These are phyloP conservation scores for Colletotrichum eleusines DNA, from an alignment of 2,329 filamentous ascomycete species.

Conservation along the genomic window DNA sequence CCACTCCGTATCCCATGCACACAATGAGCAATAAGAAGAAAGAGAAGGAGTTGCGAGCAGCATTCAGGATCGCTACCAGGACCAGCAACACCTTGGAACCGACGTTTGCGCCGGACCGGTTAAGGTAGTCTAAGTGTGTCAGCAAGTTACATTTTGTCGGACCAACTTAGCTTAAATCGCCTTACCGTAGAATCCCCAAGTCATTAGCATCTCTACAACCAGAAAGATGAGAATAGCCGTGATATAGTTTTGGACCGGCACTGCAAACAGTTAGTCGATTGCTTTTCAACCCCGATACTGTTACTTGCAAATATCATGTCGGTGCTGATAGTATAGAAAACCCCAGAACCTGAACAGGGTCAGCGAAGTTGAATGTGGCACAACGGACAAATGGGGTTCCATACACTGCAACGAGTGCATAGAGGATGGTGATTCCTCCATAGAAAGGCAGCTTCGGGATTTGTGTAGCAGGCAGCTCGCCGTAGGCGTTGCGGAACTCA, in stretches of 20 bases:
- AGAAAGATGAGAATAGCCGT: slow-evolving; percentile 96
- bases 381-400: slow-evolving; percentile 45
- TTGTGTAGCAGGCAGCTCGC: slow-evolving; percentile 93
- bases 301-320: slow-evolving; percentile 74
- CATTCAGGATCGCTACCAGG: slow-evolving; percentile 92
- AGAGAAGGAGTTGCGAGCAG: slow-evolving; percentile 94
- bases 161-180: neutral
- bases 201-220: slow-evolving; percentile 96
- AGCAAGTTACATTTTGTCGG: slow-evolving; percentile 45
- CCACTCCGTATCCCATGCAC: slow-evolving; percentile 99
- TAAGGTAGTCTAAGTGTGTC: slow-evolving; percentile 81
- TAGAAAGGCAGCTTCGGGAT: slow-evolving; percentile 98
- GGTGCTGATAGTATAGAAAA: slow-evolving; percentile 94
- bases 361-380: slow-evolving; percentile 36
- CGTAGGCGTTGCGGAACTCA: slow-evolving; percentile 95
- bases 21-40: slow-evolving; percentile 98
- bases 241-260: slow-evolving; percentile 98
- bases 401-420: slow-evolving; percentile 83
- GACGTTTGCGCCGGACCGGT: slow-evolving; percentile 85
- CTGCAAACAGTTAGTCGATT: slow-evolving; percentile 54
- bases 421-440: slow-evolving; percentile 91
- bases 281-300: neutral
- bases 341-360: slow-evolving; percentile 78
- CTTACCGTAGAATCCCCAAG: slow-evolving; percentile 95
- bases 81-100: slow-evolving; percentile 89